Percentiles rank a stretch among this genome's conserved stretches.
Conservation (phyloP, 2,329 filamentous ascomycete species). For the Ophiostoma tasmaniense region DNA sequence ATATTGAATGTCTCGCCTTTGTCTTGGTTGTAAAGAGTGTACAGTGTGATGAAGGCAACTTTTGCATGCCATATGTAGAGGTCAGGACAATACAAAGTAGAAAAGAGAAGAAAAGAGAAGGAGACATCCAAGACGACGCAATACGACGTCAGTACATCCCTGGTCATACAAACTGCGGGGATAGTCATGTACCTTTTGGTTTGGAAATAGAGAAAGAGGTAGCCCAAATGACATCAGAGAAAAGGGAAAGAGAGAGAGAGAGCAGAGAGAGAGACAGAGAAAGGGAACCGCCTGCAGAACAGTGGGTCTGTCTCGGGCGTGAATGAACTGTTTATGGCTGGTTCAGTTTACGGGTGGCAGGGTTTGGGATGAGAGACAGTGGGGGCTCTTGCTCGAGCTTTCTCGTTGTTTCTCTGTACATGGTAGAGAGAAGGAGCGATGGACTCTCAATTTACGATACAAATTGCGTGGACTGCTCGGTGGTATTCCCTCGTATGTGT, state of each 20-base stretch:
- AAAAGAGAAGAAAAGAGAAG: too few species aligned
- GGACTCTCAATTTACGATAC: not conserved
- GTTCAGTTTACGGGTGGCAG: not conserved
- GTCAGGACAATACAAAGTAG: too few species aligned
- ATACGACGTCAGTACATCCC: not conserved
- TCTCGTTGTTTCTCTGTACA: too few species aligned
- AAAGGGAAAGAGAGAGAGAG: not conserved
- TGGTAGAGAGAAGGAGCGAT: not conserved
- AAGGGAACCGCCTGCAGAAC: not conserved
- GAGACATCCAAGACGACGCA: not conserved
- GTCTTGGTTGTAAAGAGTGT: too few species aligned
- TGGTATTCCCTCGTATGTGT: not conserved
- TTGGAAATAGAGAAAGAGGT: not conserved
- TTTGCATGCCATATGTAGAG: too few species aligned
- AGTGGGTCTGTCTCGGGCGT: not conserved
- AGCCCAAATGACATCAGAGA: not conserved
- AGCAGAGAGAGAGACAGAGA: too few species aligned
- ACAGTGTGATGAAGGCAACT: too few species aligned
- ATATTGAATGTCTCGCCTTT: too few species aligned
- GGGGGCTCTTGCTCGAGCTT: too few species aligned
- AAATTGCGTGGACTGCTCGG: not conserved
- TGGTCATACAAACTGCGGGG: not conserved
- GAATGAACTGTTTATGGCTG: not conserved
- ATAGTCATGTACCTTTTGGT: not conserved
- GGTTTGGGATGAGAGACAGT: not conserved